These are phyloP conservation scores for Sparassis latifolia DNA, from an alignment of 1,284 basidiomycete genomes.

Conservation along the genomic window DNA sequence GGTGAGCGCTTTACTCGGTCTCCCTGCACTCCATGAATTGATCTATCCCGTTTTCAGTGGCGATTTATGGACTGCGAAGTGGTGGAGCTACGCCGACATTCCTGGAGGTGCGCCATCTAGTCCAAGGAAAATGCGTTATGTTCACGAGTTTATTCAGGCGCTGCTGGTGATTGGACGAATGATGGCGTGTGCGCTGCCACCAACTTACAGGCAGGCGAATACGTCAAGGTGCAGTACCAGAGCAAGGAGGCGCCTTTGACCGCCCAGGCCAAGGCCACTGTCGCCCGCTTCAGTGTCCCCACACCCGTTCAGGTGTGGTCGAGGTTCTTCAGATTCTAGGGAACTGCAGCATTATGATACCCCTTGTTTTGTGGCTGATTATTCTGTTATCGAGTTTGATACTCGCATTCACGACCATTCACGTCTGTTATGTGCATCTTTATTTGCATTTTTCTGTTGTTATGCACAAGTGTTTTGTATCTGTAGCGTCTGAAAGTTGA, in stretches of 20 bases:
- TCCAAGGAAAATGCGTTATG: neutral
- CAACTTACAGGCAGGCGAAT: slow-evolving; percentile 2
- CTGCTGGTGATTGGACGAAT: slow-evolving; percentile 33
- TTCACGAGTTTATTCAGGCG: slow-evolving; percentile 6
- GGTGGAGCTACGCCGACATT: slow-evolving; percentile 44
- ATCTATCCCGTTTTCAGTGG: slow-evolving; percentile 24
- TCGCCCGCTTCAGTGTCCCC: neutral
- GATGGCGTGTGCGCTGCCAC: slow-evolving; percentile 29
- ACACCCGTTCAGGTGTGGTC: slow-evolving; percentile 3
- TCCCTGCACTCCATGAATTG: neutral
- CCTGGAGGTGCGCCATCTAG: slow-evolving; percentile 33
- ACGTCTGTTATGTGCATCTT: neutral
- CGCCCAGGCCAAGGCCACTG: slow-evolving; percentile 4
- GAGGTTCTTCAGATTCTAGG: slow-evolving; percentile 6
- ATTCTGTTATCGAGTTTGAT: neutral
- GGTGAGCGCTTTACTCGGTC: slow-evolving; percentile 14
- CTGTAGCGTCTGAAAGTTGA: neutral
- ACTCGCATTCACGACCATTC: neutral
- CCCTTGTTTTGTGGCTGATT: neutral
- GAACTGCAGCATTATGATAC: neutral
- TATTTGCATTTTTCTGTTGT: neutral
- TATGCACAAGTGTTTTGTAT: neutral
- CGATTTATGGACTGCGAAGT: slow-evolving; percentile 50
- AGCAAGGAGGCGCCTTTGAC: slow-evolving; percentile 16
- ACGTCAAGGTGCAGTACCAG: slow-evolving; percentile 16